Evolutionary conservation across 2,329 filamentous ascomycete species (phyloP), one percentile per base, ranked within the genome.

Genomic region (Meredithiella fracta): DNA sequence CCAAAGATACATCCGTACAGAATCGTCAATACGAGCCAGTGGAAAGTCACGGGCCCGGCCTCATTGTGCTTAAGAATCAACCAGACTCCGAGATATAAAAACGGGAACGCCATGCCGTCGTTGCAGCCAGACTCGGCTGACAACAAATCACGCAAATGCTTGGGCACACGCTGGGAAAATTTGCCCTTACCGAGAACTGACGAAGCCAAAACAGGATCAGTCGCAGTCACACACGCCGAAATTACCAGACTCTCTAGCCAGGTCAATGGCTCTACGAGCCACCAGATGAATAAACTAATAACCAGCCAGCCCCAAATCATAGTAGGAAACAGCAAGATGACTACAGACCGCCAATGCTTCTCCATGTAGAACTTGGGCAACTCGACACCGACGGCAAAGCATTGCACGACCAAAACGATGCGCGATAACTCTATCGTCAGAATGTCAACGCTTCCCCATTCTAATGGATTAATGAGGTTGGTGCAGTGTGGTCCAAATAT

Each of bases 131-230:
- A 98, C 70, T 98, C 92, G 57, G 90, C 90, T 3, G 92, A 98
- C 11, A 98, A 74, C 53, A 98, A 67, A 70, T 98, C 92, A 75
- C 92, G 80, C 71, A 98, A 73, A 81, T 98, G 92, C 73, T 96
- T 97, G 22, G 92, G 92, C 3, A 98, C 89, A 60, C 92, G 82
- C 72, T 95, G 95, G 37, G 92, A 91, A 64, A 98, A 98, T 69
- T 98, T 98, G 64, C 92, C 92, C 72, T 97, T 98, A 67, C 92
- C 92, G 54, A 98, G 92, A 55, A 98, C 92, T 15, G 92, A 98
- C 14, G 92, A 97, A 26, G 92, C 92, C 65, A 98, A 73, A 62
- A 98, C 92, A 56, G 92, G 92, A 70, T 98, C 92, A 3, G 92
- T 98, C 50, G 92, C 92, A 2, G 92, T 98, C 55, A 98, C 89